A percentile compares a stretch with the other conserved stretches of the same genome.
Conservation (phyloP, 1,284 basidiomycete genomes). For the Ustilago nuda region DNA sequence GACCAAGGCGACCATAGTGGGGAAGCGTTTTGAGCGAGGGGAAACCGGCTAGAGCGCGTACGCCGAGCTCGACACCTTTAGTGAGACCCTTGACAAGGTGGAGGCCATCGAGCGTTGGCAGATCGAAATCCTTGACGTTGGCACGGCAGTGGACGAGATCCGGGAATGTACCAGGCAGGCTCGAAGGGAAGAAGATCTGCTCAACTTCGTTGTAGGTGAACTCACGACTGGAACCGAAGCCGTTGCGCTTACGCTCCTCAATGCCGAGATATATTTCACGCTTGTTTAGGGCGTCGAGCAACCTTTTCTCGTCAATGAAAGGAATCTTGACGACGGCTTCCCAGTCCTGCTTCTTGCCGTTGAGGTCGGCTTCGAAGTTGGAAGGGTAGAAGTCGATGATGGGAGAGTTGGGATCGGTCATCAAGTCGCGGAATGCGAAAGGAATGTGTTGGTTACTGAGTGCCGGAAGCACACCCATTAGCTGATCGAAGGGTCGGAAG, state of each 20-base stretch:
- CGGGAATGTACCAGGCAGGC: constrained; percentile 93
- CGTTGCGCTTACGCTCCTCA: constrained; percentile 83
- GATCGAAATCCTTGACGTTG: constrained; percentile 78
- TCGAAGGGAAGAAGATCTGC: constrained; percentile 83
- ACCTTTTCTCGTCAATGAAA: constrained; percentile 87
- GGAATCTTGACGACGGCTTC: constrained; percentile 99
- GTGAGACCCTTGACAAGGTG: constrained; percentile 87
- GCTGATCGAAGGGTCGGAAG: constrained; percentile 93
- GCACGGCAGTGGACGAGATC: constrained; percentile 85
- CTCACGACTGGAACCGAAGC: constrained; percentile 81
- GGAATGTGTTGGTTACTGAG: constrained; percentile 91
- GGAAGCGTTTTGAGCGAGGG: constrained; percentile 91
- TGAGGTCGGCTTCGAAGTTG: constrained; percentile 91
- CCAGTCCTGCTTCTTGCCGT: constrained; percentile 99
- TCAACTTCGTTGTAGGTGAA: constrained; percentile 77
- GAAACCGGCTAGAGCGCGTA: constrained; percentile 90
- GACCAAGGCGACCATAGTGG: constrained; percentile 79
- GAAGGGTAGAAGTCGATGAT: constrained; percentile 95
- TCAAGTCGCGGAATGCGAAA: constrained; percentile 86
- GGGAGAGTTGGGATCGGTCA: constrained; percentile 85
- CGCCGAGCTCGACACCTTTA: constrained; percentile 88
- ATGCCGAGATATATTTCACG: constrained; percentile 81
- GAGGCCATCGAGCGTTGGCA: constrained; percentile 85
- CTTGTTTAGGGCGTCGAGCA: constrained; percentile 77
- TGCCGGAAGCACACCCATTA: constrained; percentile 96